Evolutionary conservation across 257 asterid genomes (phyloP), one percentile per base, ranked within the genome.

Genomic region (Schizonepeta tenuifolia): DNA sequence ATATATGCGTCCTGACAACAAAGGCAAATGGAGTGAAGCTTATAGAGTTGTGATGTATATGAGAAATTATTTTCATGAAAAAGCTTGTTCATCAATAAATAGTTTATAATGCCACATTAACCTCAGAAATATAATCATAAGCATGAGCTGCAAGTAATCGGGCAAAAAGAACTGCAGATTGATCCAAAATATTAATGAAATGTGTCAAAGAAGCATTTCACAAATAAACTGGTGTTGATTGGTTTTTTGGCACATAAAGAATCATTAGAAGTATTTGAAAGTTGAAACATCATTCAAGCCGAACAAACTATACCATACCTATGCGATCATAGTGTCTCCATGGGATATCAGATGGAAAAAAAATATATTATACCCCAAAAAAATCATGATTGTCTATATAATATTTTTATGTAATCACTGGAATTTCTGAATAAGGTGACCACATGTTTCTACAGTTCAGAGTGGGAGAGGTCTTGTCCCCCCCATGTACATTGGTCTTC

Each of bases 1-100:
- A 81, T 36, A 88, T 65, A 71, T 88, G 97, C 49, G 57, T 73
- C 99, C 99, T 95, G 91, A 77, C 59, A 87, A 77, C 40, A 65
- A 73, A 67, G 47, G 40, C 59, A 75, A 70, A 75, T 56, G 41
- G 59, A 69, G 70, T 82, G 49, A 67, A 41, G 69, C 71, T 66
- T 55, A 77, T 47, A 57, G 38, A 78, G 54, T 62, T 49, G 58
- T 13, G 33, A 59, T 41, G 24, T 17, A 56, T 36, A 58, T 35
- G 64, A 51, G 54, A 51, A 57, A 69, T 33, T 50, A 57, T 28
- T 53, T 47, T 36, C 28, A 38, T 10, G 15, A 41, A 31, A 69
- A 43, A 56, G 4, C 38, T 55, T 66, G 38, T 63, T 38, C 12
- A 51, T 64, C 31, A 38, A 51, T 33, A 63, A 57, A 69, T 65